Conservation (phyloP, 108 stramenopile species). For the Cyclostephanos tholiformis region DNA sequence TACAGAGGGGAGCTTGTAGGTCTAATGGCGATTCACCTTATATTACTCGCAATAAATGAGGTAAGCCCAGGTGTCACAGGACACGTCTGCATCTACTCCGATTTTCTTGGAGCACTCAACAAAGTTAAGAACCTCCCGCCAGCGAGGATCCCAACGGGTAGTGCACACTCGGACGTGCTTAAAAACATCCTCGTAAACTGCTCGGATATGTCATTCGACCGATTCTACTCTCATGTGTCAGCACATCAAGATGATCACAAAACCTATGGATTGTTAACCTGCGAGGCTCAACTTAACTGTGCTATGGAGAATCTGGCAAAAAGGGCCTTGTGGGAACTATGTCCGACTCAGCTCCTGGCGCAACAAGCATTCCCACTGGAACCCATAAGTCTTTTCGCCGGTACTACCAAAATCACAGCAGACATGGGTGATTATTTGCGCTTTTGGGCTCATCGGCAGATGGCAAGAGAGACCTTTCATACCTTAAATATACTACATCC, state of each 20-base stretch:
- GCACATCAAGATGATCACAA: slow-evolving; percentile 26
- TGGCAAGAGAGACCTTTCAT: neutral
- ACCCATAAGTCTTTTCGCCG: slow-evolving; percentile 12
- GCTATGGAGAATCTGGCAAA: neutral
- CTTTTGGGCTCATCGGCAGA: neutral
- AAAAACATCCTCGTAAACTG: slow-evolving; percentile 22
- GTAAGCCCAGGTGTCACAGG: neutral
- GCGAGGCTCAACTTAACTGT: slow-evolving; percentile 15
- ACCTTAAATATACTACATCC: neutral
- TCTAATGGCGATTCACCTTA: slow-evolving; percentile 16
- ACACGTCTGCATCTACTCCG: neutral
- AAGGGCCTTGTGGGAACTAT: neutral
- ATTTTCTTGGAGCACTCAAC: slow-evolving; percentile 18
- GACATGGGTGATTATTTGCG: neutral
- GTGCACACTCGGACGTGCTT: slow-evolving; percentile 19
- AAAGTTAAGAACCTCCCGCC: neutral
- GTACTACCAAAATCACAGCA: slow-evolving; percentile 16
- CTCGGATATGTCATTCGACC: slow-evolving; percentile 4
- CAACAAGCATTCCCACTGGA: slow-evolving; percentile 24
- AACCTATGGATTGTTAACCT: neutral
- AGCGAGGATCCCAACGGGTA: slow-evolving; percentile 1
- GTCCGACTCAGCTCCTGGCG: neutral
- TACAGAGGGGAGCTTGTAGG: slow-evolving; percentile 33
- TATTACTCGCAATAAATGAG: slow-evolving; percentile 13
- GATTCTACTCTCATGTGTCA: slow-evolving; percentile 2